These are phyloP conservation scores for Trametes gibbosa DNA, from an alignment of 768 basidiomycete genomes.

Conservation along the genomic window DNA sequence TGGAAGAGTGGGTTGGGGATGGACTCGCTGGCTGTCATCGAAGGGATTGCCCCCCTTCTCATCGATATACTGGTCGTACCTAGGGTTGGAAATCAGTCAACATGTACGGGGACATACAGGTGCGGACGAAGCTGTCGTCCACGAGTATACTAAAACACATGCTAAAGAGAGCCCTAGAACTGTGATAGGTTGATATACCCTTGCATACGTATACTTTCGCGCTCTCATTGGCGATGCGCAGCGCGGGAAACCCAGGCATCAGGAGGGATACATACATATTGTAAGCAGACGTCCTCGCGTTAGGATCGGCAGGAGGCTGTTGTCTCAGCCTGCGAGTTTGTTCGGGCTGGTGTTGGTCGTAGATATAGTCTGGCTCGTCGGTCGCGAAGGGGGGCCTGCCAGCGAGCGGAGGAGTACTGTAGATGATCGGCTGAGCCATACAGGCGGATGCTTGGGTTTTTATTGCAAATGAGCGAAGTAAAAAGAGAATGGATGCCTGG, in stretches of 20 bases:
- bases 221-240: constrained; percentile 13
- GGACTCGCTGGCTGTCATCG: constrained; percentile 27
- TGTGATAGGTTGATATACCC: no score
- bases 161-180: no score
- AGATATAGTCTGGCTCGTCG: constrained; percentile 63
- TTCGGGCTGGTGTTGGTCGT: constrained; percentile 43
- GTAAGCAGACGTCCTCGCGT: constrained; percentile 59
- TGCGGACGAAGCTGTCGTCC: no score
- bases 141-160: no score
- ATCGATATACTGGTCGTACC: constrained; percentile 63
- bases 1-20: constrained; percentile 31
- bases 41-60: constrained; percentile 48
- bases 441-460: not conserved
- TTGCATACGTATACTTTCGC: not conserved
- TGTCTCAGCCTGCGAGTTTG: constrained; percentile 41
- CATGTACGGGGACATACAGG: no score
- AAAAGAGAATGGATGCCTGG: constrained; percentile 34
- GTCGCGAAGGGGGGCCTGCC: constrained; percentile 67
- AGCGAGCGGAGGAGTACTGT: constrained; percentile 45
- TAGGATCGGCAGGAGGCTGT: constrained; percentile 43
- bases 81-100: constrained; percentile 24
- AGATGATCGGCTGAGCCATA: constrained; percentile 29
- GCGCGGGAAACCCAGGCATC: not conserved
- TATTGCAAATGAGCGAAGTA: constrained; percentile 17
- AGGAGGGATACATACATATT: constrained; percentile 52